Base-by-base conservation (phyloP, 139 green algal species). In the Mesostigma viride region DNA sequence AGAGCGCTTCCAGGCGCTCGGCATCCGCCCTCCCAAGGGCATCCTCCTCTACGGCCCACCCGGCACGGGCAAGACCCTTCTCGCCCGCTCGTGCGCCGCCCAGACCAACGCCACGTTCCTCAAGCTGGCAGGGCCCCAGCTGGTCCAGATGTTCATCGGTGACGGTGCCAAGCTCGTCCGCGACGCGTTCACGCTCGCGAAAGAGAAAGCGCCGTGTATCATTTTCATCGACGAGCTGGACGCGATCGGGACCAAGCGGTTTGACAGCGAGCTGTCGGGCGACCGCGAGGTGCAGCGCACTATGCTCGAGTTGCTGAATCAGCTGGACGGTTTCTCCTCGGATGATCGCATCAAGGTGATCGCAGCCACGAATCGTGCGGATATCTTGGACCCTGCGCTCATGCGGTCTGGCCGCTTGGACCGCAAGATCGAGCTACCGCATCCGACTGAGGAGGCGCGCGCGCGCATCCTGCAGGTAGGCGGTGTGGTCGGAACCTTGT, bases 221-320 rank as follows among this genome's bases (percentile, higher is more conserved):
- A 99, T 99, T 74, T 99, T 99, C 84, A 99, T 99, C 60, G 93
- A 99, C 58, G 93, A 99, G 80, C 89, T 95, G 36, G 86, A 95
- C 66, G 84, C 88, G 44, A 89, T 91, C 63, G 88, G 93, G 60
- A 99, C 93, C 11, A 99, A 97, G 81, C 84, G 93, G 32, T 95
- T 96, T 70, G 24, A 58, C 26, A 76, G 70, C 69, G 92, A 98
- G 76, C 75, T 95, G 30, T 88, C 71, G 45, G 91, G 91, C n/a
- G 91, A 96, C 72, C 75, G 90, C 0, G 90, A 97, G 84, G 91
- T 98, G 65, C 92, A 98, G 80, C 84, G 92, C 33, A 97, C 90
- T 33, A 97, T 97, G 92, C 84, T 98, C 14, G 92, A 98, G 84
- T 81, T 98, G 60, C 82, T 98, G 34, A 96, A 95, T 76, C 92